phyloP scores from a whole-genome alignment of 2,329 filamentous ascomycete species.

The Byssochlamys sp. region DNA sequence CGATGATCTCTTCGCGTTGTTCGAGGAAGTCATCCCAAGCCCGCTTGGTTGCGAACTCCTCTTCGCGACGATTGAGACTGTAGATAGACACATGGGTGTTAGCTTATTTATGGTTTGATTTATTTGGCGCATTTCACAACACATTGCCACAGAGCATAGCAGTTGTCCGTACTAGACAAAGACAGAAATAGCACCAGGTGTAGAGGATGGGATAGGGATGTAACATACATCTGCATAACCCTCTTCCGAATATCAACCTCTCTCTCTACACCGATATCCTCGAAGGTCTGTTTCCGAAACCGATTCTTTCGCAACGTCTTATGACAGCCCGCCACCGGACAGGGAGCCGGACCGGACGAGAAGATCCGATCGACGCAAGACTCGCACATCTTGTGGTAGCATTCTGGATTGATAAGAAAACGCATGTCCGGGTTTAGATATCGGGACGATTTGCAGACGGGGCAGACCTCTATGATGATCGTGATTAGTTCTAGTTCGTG shows the following conservation, averaged over 20 bases:
- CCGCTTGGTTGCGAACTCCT: conserved; percentile 76
- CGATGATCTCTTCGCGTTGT: conserved; percentile 79
- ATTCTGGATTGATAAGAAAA: conserved; percentile 94
- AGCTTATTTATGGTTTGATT: neutral
- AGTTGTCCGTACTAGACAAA: too few relatives aligned
- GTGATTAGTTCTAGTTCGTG: neutral
- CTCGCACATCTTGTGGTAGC: conserved; percentile 98
- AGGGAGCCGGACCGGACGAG: conserved; percentile 79
- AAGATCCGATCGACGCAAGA: conserved; percentile 93
- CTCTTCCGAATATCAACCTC: conserved; percentile 84
- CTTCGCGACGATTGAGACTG: conserved; percentile 79
- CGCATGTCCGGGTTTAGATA: conserved; percentile 91
- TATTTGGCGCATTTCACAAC: neutral
- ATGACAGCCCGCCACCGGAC: conserved; percentile 79
- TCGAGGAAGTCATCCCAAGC: conserved; percentile 93
- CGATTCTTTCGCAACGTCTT: conserved; percentile 74
- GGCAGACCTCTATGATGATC: conserved; percentile 68
- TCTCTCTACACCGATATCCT: conserved; percentile 75
- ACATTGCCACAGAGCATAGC: too few relatives aligned
- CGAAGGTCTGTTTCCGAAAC: conserved; percentile 83
- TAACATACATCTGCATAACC: conserved; percentile 51
- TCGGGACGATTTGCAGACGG: conserved; percentile 90
- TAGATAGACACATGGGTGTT: neutral
- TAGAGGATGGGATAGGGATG: neutral
- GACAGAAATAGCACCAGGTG: too few relatives aligned